Evolutionary conservation across 306 rosid species (phyloP).

Genomic region (Sesbania bispinosa): DNA sequence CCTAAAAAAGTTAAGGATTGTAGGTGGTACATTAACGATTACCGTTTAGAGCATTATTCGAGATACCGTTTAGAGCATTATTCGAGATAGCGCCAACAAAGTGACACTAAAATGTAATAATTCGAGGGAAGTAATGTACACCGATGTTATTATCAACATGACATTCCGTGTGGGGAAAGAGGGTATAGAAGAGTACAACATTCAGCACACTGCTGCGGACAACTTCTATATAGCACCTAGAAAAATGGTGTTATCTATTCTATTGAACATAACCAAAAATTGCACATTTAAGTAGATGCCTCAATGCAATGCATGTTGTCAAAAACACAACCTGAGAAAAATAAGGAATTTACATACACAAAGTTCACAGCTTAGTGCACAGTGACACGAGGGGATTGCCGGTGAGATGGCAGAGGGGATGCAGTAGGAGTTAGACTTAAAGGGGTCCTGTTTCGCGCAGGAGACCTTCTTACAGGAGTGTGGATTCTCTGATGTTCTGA

Average conservation of each 20-base stretch:
- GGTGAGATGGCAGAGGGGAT: slow-evolving; percentile 56
- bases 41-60: too few species aligned
- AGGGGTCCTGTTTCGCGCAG: slow-evolving; percentile 48
- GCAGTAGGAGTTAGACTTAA: slow-evolving; percentile 45
- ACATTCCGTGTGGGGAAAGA: too few species aligned
- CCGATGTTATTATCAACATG: too few species aligned
- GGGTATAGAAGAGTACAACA: too few species aligned
- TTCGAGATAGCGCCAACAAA: too few species aligned
- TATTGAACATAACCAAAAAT: slow-evolving; percentile 28
- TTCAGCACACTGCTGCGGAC: too few species aligned
- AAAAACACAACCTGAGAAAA: slow-evolving; percentile 28
- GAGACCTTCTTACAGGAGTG: slow-evolving; percentile 42
- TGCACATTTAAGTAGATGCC: slow-evolving; percentile 29
- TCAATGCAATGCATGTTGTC: slow-evolving; percentile 30
- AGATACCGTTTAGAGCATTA: too few species aligned
- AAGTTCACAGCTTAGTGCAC: slow-evolving; percentile 14
- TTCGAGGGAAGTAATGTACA: too few species aligned
- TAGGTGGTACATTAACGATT: too few species aligned
- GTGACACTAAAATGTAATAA: too few species aligned
- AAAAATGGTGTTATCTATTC: slow-evolving; percentile 24
- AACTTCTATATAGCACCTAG: neutral
- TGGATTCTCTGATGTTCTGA: slow-evolving; percentile 37
- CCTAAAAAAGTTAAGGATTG: too few species aligned
- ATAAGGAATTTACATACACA: slow-evolving; percentile 33
- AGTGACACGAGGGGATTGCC: slow-evolving; percentile 49